Percentiles rank a stretch among this genome's conserved stretches.
phyloP scores from a whole-genome alignment of 441 rosid species.

The Adansonia grandidieri region DNA sequence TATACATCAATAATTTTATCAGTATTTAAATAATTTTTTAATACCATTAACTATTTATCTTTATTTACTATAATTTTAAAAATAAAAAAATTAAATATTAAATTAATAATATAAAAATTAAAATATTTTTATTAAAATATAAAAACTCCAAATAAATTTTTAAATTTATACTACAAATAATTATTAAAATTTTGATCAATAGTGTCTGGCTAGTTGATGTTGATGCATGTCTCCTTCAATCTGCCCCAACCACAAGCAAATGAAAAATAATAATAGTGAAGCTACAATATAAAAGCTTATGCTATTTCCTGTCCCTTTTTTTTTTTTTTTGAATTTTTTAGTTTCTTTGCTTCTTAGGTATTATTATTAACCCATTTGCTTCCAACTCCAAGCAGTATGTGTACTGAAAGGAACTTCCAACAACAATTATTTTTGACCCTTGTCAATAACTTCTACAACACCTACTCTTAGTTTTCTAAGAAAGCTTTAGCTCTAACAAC shows the following conservation, averaged over 20 bases:
- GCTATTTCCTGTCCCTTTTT: background rate
- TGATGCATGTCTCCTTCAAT: slow-evolving; percentile 15
- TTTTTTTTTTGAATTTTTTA: background rate
- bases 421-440: slow-evolving; percentile 16
- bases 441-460: background rate
- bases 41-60: no score
- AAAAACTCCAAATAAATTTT: no score
- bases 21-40: no score
- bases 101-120: no score
- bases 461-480: background rate
- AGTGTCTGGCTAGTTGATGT: slow-evolving; percentile 8
- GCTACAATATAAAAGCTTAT: background rate
- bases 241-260: slow-evolving; percentile 8
- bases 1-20: no score
- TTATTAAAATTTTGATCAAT: background rate
- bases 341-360: background rate
- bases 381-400: slow-evolving; percentile 6
- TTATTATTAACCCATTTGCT: background rate
- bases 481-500: slow-evolving; percentile 20
- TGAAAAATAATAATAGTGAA: background rate
- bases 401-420: slow-evolving; percentile 22
- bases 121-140: no score
- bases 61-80: no score
- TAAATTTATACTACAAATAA: background rate
- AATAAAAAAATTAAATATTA: no score